Conservation (phyloP, 106 monocot species). For the Platanthera guangdongensis region DNA sequence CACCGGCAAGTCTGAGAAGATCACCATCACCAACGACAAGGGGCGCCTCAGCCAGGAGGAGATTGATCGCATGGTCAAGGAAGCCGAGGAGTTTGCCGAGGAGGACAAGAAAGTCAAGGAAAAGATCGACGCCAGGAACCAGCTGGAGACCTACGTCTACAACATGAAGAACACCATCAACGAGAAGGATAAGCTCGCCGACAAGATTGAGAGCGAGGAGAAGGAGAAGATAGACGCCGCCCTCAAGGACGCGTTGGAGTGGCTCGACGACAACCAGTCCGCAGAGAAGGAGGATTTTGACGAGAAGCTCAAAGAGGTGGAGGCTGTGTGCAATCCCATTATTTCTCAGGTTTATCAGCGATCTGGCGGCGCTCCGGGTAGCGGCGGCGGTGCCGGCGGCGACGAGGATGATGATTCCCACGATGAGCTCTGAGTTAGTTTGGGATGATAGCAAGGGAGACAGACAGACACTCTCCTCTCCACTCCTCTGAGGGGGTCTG, state of each 20-base stretch:
- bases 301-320: constrained; percentile 26
- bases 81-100: constrained; percentile 22
- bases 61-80: constrained; percentile 17
- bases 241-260: constrained; percentile 20
- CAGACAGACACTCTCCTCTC: neutral
- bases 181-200: constrained; percentile 31
- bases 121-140: constrained; percentile 26
- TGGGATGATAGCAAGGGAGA: no score
- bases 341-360: constrained; percentile 24
- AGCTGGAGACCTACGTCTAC: constrained; percentile 27
- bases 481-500: neutral
- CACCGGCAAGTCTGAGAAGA: constrained; percentile 42
- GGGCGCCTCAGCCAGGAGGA: constrained; percentile 23
- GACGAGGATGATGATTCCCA: constrained; percentile 17
- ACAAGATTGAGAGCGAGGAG: constrained; percentile 24
- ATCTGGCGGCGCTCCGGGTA: constrained; percentile 10
- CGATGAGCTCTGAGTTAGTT: constrained; percentile 12
- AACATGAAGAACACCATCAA: constrained; percentile 29
- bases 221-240: constrained; percentile 23
- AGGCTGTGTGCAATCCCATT: constrained; percentile 19
- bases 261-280: constrained; percentile 23
- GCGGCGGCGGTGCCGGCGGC: neutral
- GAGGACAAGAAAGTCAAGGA: constrained; percentile 30
- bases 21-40: constrained; percentile 63
- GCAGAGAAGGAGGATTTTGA: constrained; percentile 22